Evolutionary conservation across 2,329 filamentous ascomycete species (phyloP).

Genomic region (Keithomyces neogunnii): DNA sequence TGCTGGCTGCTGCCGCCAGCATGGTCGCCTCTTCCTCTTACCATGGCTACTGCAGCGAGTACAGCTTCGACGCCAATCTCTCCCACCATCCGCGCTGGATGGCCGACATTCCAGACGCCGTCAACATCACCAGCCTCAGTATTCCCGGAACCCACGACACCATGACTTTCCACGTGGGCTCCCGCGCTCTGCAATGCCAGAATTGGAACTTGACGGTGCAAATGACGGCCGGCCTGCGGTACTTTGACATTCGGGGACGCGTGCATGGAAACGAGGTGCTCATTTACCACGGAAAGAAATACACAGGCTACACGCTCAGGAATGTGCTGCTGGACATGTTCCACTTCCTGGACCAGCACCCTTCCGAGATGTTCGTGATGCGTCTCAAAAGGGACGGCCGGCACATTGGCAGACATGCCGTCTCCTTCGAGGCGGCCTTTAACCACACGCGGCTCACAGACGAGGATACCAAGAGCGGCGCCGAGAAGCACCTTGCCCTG

Average conservation of each 20-base stretch:
- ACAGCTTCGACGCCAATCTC: constrained; percentile 32
- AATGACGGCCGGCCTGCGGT: constrained; percentile 36
- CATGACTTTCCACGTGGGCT: constrained; percentile 34
- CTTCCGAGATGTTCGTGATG: constrained; percentile 37
- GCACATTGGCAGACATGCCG: constrained; percentile 25
- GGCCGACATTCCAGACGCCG: constrained; percentile 30
- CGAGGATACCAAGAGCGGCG: constrained; percentile 23
- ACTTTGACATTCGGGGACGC: constrained; percentile 40
- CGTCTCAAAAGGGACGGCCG: constrained; percentile 39
- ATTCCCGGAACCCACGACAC: constrained; percentile 46
- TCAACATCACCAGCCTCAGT: constrained; percentile 33
- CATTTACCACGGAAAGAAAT: constrained; percentile 37
- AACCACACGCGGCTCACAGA: constrained; percentile 29
- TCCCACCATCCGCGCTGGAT: constrained; percentile 32
- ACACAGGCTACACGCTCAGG: constrained; percentile 35
- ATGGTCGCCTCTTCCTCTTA: constrained; percentile 8
- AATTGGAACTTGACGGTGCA: constrained; percentile 37
- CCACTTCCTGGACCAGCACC: constrained; percentile 33
- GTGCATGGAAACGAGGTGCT: constrained; percentile 32
- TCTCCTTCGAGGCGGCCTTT: constrained; percentile 36
- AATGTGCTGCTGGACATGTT: constrained; percentile 34
- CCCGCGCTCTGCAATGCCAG: constrained; percentile 34
- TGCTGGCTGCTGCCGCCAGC: background rate
- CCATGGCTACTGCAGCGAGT: constrained; percentile 19
- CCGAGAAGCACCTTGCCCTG: constrained; percentile 25